phyloP scores from a whole-genome alignment of 495 filamentous ascomycete genomes.

The Evansstolkia leycettana region DNA sequence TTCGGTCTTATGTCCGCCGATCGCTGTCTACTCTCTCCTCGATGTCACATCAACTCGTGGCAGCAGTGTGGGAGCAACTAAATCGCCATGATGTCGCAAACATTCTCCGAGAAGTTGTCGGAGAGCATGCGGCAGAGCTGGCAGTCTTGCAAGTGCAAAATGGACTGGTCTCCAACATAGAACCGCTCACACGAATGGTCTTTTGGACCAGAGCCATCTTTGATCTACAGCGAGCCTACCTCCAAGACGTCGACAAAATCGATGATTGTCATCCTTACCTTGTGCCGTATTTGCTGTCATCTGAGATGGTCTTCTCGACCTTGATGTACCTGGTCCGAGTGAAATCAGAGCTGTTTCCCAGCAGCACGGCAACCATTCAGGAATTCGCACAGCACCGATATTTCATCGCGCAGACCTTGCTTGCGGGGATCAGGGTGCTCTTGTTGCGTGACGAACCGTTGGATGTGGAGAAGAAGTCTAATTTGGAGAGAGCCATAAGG shows the following conservation, averaged over 20 bases:
- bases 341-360: conserved; percentile 13
- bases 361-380: conserved; percentile 2
- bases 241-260: conserved; percentile 8
- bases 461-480: conserved; percentile 10
- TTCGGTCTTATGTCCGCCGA: conserved; percentile 1
- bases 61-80: conserved; percentile 20
- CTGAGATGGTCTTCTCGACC: conserved; percentile 11
- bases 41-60: conserved; percentile 21
- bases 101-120: conserved; percentile 18
- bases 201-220: conserved; percentile 19
- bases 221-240: conserved; percentile 15
- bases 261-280: conserved; percentile 11
- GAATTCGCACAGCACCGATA: conserved; percentile 10
- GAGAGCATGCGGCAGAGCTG: conserved; percentile 13
- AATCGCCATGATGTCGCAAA: conserved; percentile 16
- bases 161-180: conserved; percentile 6
- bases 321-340: conserved; percentile 16
- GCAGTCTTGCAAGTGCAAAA: conserved; percentile 9
- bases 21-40: conserved; percentile 9
- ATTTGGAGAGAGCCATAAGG: conserved; percentile 12
- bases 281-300: conserved; percentile 10
- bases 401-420: conserved; percentile 9
- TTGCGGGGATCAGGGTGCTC: conserved; percentile 13
- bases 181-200: conserved; percentile 11
- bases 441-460: conserved; percentile 11